These are phyloP conservation scores for Heracleum sosnowskyi DNA, from an alignment of 129 eudicot species.

Conservation along the genomic window DNA sequence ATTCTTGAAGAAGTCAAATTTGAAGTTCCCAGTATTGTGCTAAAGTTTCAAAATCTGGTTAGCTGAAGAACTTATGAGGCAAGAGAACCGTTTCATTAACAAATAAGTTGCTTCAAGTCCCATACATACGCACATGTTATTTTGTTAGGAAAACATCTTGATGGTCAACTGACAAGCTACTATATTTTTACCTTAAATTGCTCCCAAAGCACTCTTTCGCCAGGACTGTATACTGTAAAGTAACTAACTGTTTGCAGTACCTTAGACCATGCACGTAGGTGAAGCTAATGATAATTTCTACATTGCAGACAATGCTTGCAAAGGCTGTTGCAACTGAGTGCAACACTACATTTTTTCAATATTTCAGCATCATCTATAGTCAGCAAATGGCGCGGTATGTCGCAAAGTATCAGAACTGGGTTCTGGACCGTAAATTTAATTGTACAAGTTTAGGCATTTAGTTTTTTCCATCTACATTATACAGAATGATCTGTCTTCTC, in stretches of 20 bases:
- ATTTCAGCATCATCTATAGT: constrained; percentile 98
- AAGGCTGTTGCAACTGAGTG: constrained; percentile 99
- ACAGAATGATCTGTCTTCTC: neutral
- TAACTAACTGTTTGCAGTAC: neutral
- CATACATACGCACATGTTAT: neutral
- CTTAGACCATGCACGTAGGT: neutral
- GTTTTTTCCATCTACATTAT: neutral
- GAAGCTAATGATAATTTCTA: constrained; percentile 1
- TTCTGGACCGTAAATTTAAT: neutral
- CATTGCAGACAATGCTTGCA: constrained; percentile 93
- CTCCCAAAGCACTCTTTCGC: neutral
- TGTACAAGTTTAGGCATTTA: neutral
- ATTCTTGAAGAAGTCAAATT: neutral
- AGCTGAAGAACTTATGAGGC: neutral
- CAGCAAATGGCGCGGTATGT: constrained; percentile 99
- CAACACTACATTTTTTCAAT: constrained; percentile 94
- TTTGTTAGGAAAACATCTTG: neutral
- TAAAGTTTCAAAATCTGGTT: neutral
- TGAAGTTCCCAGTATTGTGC: neutral
- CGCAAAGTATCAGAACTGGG: neutral
- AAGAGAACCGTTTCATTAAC: neutral
- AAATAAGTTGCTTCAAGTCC: neutral
- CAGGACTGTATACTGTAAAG: neutral
- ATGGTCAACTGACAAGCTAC: neutral
- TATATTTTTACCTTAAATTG: neutral